Evolutionary conservation across 208 protist genomes (phyloP), one percentile per base, ranked within the genome.

Genomic region (Crithidia expoeki): DNA sequence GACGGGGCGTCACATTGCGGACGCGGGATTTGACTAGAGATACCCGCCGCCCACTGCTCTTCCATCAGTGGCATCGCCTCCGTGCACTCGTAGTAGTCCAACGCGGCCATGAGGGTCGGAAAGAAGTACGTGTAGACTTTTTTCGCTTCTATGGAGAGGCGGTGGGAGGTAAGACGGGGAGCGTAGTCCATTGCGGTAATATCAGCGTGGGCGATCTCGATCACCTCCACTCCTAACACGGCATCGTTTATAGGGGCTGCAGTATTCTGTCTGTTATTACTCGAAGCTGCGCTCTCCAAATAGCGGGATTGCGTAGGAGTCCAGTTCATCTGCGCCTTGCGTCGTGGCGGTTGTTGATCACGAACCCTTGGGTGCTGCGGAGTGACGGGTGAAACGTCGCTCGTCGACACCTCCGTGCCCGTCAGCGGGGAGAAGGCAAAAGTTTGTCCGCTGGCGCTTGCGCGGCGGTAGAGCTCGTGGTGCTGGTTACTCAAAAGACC

Each of bases 171-270:
- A 23, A 95, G 72, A 12, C 80, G 74, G 0, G 88, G 77, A 16
- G 65, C 73, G 42, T 90, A 92, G 79, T 95, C 90, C 50, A 88
- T 76, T 28, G 85, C 87, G 3, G 87, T 92, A 7, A 95, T 38
- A 59, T 93, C 84, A 2, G 68, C 76, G 49, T 93, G 86, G 2
- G 65, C 55, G 0, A 95, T 58, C 46, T 90, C 87, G 46, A 95
- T 63, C 12, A 82, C 87, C 73, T 95, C 90, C 4, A 93, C 85
- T 6, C 85, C 71, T 0, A 38, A 32, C 12, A 60, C 28, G 2
- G 25, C 23, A 19, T 19, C 25, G 2, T 28, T 27, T 19, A 25
- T 5, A 50, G 52, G 30, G 16, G 52, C 16, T 12, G 52, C 5
- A 32, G 52, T 6, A 7, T 12, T 42, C 12, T 42, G 6, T 16